These are phyloP conservation scores for Cystofilobasidium macerans DNA, from an alignment of 768 basidiomycete genomes.

Conservation along the genomic window DNA sequence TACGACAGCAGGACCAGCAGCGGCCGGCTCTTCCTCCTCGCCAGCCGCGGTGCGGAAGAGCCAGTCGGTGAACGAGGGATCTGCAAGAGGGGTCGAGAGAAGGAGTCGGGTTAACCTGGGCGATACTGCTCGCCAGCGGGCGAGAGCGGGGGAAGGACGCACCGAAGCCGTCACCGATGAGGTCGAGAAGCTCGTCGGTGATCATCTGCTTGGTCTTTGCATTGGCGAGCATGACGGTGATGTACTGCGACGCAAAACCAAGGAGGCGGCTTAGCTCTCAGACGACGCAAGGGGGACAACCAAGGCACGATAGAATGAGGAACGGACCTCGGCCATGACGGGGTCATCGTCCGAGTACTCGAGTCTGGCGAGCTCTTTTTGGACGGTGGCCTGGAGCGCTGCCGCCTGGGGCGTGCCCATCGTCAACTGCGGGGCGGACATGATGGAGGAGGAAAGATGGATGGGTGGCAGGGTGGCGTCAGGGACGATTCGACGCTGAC, in stretches of 20 bases:
- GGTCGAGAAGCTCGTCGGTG: conserved; percentile 72
- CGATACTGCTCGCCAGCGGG: background rate
- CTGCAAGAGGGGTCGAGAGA: conserved; percentile 42
- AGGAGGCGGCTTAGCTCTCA: background rate
- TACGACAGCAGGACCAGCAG: background rate
- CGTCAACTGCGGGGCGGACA: conserved; percentile 4
- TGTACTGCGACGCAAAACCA: conserved; percentile 46
- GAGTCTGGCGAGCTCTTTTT: conserved; percentile 28
- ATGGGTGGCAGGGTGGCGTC: background rate
- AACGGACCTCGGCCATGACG: conserved; percentile 58
- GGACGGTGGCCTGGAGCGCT: conserved; percentile 26
- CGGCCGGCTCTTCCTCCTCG: background rate
- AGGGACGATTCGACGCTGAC: too few species aligned
- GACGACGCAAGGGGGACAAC: background rate
- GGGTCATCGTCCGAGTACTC: conserved; percentile 45
- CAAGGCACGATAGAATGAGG: background rate
- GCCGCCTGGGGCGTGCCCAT: conserved; percentile 1
- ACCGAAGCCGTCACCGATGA: conserved; percentile 66
- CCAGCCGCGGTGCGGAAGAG: conserved; percentile 41
- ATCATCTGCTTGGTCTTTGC: conserved; percentile 77
- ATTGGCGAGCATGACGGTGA: conserved; percentile 90
- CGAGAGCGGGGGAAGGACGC: background rate
- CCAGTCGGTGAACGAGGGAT: conserved; percentile 78
- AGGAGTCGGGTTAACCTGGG: too few species aligned
- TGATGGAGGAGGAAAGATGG: background rate